Evolutionary conservation across 148 eudicot genomes (phyloP).

Genomic region (Euryodendron excelsum): DNA sequence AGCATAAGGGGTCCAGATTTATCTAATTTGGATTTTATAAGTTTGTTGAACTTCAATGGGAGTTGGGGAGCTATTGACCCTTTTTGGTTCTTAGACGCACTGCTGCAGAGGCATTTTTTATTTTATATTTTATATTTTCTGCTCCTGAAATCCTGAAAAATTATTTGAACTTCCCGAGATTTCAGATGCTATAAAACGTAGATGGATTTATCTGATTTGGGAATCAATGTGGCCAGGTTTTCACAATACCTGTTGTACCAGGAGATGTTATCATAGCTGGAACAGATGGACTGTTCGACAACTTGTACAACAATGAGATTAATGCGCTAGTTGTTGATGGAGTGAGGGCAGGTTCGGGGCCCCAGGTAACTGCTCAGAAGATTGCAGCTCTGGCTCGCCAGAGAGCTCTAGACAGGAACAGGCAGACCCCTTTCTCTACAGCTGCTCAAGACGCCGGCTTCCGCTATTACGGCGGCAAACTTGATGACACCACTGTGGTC

Average conservation of each 20-base stretch:
- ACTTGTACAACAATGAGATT: conserved; percentile 66
- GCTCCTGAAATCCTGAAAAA: neutral
- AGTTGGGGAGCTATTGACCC: neutral
- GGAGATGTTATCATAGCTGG: conserved; percentile 87
- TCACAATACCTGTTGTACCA: conserved; percentile 56
- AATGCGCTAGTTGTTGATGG: conserved; percentile 56
- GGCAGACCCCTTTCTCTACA: conserved; percentile 63
- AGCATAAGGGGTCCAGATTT: neutral
- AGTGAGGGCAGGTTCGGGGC: conserved; percentile 40
- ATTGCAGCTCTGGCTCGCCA: conserved; percentile 64
- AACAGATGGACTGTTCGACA: conserved; percentile 86
- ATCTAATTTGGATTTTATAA: neutral
- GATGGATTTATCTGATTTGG: neutral
- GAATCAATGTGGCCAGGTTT: conserved; percentile 48
- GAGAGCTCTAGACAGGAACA: conserved; percentile 52
- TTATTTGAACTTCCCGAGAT: neutral
- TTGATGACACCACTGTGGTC: conserved; percentile 83
- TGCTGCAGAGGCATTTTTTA: neutral
- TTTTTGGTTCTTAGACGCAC: neutral
- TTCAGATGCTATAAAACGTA: neutral
- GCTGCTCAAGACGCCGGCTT: conserved; percentile 84
- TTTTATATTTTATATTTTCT: too few relatives aligned
- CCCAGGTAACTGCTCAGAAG: conserved; percentile 54
- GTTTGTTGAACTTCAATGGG: neutral
- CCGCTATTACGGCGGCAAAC: conserved; percentile 78